Conservation (phyloP, 768 basidiomycete species). For the Trametes punicea region DNA sequence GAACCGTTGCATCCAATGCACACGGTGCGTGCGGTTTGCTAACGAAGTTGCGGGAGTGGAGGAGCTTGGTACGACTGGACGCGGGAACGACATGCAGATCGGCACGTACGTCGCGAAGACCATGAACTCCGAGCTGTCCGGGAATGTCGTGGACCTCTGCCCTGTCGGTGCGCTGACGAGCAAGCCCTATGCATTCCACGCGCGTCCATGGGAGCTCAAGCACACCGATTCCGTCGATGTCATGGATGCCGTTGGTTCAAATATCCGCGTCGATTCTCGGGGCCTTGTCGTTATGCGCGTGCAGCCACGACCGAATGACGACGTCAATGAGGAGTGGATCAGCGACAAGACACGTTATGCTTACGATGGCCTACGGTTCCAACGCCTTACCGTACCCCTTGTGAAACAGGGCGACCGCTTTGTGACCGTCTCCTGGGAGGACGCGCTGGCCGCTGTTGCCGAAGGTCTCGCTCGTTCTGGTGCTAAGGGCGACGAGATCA, state of each 20-base stretch:
- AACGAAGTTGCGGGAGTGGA: conserved; percentile 99
- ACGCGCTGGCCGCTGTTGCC: conserved; percentile 73
- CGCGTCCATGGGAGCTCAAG: conserved; percentile 98
- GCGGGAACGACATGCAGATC: conserved; percentile 98
- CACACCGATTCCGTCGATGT: conserved; percentile 96
- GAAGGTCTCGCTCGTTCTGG: conserved; percentile 78
- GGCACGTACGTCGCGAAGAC: conserved; percentile 98
- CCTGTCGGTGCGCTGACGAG: conserved; percentile 97
- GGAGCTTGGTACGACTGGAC: conserved; percentile 93
- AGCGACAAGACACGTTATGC: conserved; percentile 98
- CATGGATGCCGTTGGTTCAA: conserved; percentile 91
- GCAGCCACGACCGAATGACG: conserved; percentile 94
- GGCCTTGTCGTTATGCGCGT: conserved; percentile 97
- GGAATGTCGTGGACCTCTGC: conserved; percentile 95
- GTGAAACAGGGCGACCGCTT: conserved; percentile 92
- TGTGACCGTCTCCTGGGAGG: conserved; percentile 86
- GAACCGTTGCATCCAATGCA: conserved; percentile 99
- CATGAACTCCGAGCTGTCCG: conserved; percentile 96
- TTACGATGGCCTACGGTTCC: conserved; percentile 93
- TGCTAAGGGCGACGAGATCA: conserved; percentile 88
- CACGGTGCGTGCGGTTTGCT: conserved; percentile 97
- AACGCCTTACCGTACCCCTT: conserved; percentile 89
- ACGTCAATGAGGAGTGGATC: conserved; percentile 99
- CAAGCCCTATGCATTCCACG: conserved; percentile 98
- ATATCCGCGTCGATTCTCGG: conserved; percentile 93